phyloP scores from a whole-genome alignment of 306 rosid species.

The Trifolium fragiferum region DNA sequence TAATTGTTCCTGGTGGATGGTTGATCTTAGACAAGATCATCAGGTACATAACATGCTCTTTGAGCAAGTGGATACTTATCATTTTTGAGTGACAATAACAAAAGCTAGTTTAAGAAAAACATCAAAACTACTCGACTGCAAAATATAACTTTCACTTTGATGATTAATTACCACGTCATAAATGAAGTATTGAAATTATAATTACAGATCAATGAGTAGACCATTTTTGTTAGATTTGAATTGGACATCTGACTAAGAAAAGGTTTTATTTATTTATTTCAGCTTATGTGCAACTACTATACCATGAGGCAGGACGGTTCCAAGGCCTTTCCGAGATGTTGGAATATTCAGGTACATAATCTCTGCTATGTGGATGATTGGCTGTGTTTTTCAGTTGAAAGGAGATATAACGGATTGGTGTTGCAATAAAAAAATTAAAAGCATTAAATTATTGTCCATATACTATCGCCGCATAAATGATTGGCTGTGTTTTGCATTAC shows the following conservation, averaged over 20 bases:
- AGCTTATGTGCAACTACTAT: constrained; percentile 96
- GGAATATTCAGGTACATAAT: constrained; percentile 80
- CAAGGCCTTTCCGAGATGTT: constrained; percentile 74
- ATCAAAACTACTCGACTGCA: constrained; percentile 7
- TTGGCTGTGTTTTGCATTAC: too few species aligned
- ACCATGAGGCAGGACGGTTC: constrained; percentile 93
- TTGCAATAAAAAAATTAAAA: neutral
- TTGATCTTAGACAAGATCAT: constrained; percentile 83
- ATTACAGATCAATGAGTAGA: constrained; percentile 25
- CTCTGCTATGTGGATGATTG: neutral
- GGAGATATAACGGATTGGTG: neutral
- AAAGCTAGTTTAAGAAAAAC: neutral
- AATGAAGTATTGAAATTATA: constrained; percentile 29
- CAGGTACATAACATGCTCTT: constrained; percentile 59
- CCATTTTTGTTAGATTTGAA: constrained; percentile 12
- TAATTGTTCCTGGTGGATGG: constrained; percentile 85
- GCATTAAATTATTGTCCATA: neutral
- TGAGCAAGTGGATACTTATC: constrained; percentile 12
- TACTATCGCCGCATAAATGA: neutral
- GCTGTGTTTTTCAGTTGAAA: neutral
- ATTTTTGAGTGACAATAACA: neutral
- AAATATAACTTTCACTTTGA: neutral
- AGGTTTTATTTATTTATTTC: constrained; percentile 35
- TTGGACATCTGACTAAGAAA: constrained; percentile 34
- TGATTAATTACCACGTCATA: neutral